A percentile compares a stretch with the other conserved stretches of the same genome.
Conservation (phyloP, 1,284 basidiomycete genomes). For the Irpex rosettiformis region DNA sequence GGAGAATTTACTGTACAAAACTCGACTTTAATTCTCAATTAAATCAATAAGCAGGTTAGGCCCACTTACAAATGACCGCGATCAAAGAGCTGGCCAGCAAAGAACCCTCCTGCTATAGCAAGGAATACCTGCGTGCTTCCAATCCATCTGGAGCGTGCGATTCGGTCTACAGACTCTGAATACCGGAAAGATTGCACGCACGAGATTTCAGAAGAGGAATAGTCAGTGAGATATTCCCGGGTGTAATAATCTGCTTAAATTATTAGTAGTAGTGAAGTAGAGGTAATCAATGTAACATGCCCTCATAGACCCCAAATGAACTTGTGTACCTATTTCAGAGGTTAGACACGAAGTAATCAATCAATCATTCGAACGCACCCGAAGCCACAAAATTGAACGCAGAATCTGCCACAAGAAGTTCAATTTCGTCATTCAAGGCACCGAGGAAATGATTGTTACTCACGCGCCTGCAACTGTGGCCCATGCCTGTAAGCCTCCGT, state of each 20-base stretch:
- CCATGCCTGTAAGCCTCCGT: conserved; percentile 19
- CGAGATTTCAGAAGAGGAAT: conserved; percentile 46
- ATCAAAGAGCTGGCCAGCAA: conserved; percentile 34
- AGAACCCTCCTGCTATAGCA: conserved; percentile 28
- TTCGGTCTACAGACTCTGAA: background rate
- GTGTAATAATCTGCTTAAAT: conserved; percentile 51
- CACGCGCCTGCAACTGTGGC: conserved; percentile 18
- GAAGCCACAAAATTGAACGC: conserved; percentile 21
- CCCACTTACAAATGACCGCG: conserved; percentile 33
- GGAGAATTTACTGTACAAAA: conserved; percentile 23
- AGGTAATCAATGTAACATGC: conserved; percentile 14
- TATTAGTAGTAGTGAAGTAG: conserved; percentile 18
- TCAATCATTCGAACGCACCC: conserved; percentile 15
- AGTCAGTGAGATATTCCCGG: conserved; percentile 37
- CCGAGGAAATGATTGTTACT: background rate
- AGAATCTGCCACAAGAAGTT: conserved; percentile 9
- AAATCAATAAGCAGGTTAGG: background rate
- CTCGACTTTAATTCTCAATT: background rate
- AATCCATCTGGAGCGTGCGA: conserved; percentile 38
- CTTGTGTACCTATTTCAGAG: conserved; percentile 10
- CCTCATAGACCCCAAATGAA: conserved; percentile 26
- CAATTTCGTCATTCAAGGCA: background rate
- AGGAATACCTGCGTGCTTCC: conserved; percentile 33
- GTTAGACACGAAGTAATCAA: background rate
- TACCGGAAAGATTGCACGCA: conserved; percentile 16